These are phyloP conservation scores for Aspergillus aculeatinus DNA, from an alignment of 2,329 filamentous ascomycete genomes.

Conservation along the genomic window DNA sequence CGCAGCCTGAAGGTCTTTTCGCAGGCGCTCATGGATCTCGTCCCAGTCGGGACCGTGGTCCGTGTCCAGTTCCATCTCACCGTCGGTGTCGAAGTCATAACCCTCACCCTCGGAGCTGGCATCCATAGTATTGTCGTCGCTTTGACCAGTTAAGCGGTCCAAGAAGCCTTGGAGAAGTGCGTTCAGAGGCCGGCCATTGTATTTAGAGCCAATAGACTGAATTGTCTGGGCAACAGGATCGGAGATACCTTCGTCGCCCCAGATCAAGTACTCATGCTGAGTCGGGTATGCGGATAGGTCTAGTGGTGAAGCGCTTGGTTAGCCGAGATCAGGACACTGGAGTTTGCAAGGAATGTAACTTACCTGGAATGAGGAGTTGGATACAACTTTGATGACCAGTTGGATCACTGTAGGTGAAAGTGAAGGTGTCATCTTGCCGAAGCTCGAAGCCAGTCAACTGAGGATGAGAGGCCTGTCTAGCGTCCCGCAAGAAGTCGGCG, in stretches of 20 bases:
- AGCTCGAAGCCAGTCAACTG: conserved; percentile 56
- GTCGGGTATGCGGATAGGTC: conserved; percentile 63
- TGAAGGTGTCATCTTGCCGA: conserved; percentile 70
- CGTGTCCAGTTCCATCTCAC: conserved; percentile 35
- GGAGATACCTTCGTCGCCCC: conserved; percentile 44
- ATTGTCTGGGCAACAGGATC: conserved; percentile 34
- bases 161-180: conserved; percentile 40
- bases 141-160: conserved; percentile 9
- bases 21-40: conserved; percentile 38
- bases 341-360: conserved; percentile 3
- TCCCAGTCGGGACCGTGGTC: conserved; percentile 3
- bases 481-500: conserved; percentile 53
- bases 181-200: conserved; percentile 46
- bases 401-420: conserved; percentile 55
- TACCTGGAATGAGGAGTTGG: conserved; percentile 43
- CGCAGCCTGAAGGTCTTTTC: conserved; percentile 60
- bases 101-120: conserved; percentile 16
- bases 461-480: conserved; percentile 38
- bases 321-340: conserved; percentile 16
- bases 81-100: conserved; percentile 29
- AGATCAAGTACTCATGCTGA: conserved; percentile 55
- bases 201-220: conserved; percentile 44
- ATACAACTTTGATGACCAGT: conserved; percentile 33
- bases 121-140: background rate
- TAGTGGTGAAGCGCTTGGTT: conserved; percentile 15